Base-by-base conservation (phyloP, 2,329 filamentous ascomycete genomes). In the Alternaria ventricosa region DNA sequence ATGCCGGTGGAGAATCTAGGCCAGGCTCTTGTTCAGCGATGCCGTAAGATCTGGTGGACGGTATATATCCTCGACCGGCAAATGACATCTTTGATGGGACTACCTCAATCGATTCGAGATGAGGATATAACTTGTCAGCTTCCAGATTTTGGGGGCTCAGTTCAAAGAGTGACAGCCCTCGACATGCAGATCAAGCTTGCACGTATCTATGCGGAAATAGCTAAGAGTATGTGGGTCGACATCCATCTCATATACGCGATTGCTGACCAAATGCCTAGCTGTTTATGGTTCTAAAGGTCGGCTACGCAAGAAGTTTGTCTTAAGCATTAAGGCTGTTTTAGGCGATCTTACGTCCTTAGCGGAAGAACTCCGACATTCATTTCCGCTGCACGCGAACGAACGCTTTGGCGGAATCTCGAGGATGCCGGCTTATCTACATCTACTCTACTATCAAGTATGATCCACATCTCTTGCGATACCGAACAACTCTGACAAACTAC, bases 41-140 rank as follows among this genome's bases (percentile, higher is more conserved):
- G 82, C 55, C 82, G 84, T 1, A 82, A 81, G 33, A 78, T 85
- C 10, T 87, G 85, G 84, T 87, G 85, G 85, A 87, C 86, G 0
- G 79, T 86, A 0, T 87, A 86, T 44, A 78, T 87, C 2, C 72
- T 87, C 1, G 85, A 87, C 57, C 80, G 85, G 3, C 82, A 87
- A 65, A 85, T 87, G 80, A 85, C 84, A 1, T 85, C 84, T 0
- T 65, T 87, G 3, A 85, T 87, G 82, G 86, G 86, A 0, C 64
- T 86, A 0, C 85, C 86, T 0, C 80, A 83, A 49, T 82, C 83
- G 0, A 78, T 87, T 2, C 77, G 79, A 20, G 84, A 87, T 43
- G 82, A 86, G n/a, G 83, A 87, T 45, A 81, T 88, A 0, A 79
- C 82, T 8, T 82, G 83, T 1, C 77, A 79, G 6, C 78, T 85